These are phyloP conservation scores for Rhododendron ovatum DNA, from an alignment of 148 eudicot species.

Conservation along the genomic window DNA sequence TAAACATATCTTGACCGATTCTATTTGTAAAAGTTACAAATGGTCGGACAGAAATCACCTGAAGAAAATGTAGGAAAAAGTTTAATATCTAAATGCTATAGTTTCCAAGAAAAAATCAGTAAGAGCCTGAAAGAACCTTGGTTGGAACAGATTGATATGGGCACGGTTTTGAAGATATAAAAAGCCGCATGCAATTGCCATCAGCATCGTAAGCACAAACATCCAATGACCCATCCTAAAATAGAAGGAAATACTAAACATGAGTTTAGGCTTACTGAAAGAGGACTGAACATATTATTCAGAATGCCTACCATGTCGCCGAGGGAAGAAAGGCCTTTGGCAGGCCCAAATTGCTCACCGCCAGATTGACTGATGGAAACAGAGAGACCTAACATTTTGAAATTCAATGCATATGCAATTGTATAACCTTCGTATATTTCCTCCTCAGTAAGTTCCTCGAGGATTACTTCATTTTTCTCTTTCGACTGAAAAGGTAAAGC, in stretches of 20 bases:
- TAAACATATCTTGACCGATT: conserved; percentile 61
- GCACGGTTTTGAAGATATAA: conserved; percentile 82
- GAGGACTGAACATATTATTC: background rate
- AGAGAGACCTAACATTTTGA: conserved; percentile 62
- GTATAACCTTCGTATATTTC: conserved; percentile 84
- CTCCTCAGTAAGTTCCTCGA: conserved; percentile 78
- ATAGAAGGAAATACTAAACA: background rate
- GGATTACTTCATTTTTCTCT: conserved; percentile 41
- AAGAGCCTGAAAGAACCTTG: conserved; percentile 50
- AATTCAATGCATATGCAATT: conserved; percentile 83
- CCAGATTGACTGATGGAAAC: conserved; percentile 54
- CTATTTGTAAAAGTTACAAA: conserved; percentile 92
- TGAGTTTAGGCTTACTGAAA: background rate
- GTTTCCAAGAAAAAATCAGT: conserved; percentile 8
- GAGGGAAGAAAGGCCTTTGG: conserved; percentile 78
- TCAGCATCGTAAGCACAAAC: conserved; percentile 67
- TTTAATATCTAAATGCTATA: background rate
- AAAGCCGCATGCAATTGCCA: conserved; percentile 76
- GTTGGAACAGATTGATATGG: conserved; percentile 89
- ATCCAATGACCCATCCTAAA: conserved; percentile 87
- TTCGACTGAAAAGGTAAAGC: conserved; percentile 43
- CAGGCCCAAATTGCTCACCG: conserved; percentile 60
- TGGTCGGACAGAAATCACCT: conserved; percentile 85
- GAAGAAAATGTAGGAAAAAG: conserved; percentile 4
- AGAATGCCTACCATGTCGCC: conserved; percentile 71